phyloP scores from a whole-genome alignment of 371 early-diverging fungal species.

The Mortierella sp. region DNA sequence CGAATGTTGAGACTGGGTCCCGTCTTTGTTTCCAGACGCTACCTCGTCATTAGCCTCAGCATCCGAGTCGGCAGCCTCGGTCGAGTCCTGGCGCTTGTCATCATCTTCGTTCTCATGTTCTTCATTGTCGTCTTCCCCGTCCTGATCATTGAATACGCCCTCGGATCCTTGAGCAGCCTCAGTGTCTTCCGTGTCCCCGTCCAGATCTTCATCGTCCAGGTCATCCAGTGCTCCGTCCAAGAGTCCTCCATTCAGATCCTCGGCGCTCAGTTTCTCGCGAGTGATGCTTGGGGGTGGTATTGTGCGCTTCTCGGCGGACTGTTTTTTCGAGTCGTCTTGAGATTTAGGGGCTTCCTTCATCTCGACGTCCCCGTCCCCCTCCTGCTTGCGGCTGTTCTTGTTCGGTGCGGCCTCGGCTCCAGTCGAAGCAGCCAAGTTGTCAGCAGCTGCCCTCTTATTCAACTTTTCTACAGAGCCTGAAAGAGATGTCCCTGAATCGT shows the following conservation, averaged over 20 bases:
- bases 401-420: too few species aligned
- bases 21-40: conserved; percentile 7
- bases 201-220: conserved; percentile 34
- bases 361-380: conserved; percentile 10
- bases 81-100: conserved; percentile 9
- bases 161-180: conserved; percentile 6
- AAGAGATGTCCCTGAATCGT: conserved; percentile 18
- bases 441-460: conserved; percentile 3
- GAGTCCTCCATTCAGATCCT: conserved; percentile 31
- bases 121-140: conserved; percentile 14
- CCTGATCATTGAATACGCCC: conserved; percentile 8
- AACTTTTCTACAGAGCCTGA: conserved; percentile 7
- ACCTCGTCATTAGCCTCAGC: conserved; percentile 7
- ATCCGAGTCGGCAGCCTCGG: conserved; percentile 1
- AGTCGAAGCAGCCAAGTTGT: background rate
- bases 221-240: conserved; percentile 43
- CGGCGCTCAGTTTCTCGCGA: conserved; percentile 21
- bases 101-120: conserved; percentile 23
- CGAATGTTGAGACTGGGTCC: conserved; percentile 8
- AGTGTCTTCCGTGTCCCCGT: conserved; percentile 30
- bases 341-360: conserved; percentile 11
- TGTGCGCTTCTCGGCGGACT: background rate
- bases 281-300: background rate
- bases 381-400: background rate
- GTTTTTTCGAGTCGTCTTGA: background rate